Evolutionary conservation across 805 yeast species (phyloP).

Genomic region (Lipomyces spencermartinsiae): DNA sequence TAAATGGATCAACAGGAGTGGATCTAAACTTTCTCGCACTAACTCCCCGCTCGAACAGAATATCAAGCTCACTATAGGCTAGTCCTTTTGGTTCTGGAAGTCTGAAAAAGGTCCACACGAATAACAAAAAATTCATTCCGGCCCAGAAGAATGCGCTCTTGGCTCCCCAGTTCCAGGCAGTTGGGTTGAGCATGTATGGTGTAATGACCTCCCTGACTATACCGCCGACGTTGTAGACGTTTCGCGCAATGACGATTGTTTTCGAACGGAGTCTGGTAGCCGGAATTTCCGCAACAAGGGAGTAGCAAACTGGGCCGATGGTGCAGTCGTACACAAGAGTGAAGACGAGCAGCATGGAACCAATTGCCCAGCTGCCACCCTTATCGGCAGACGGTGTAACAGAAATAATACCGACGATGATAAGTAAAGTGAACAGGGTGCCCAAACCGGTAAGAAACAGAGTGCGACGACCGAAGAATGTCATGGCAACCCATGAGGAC

Average conservation of each 20-base stretch:
- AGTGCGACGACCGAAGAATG: conserved; percentile 22
- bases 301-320: conserved; percentile 53
- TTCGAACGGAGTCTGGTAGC: conserved; percentile 53
- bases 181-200: conserved; percentile 60
- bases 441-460: conserved; percentile 33
- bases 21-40: conserved; percentile 20
- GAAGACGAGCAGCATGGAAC: conserved; percentile 55
- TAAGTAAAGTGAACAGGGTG: conserved; percentile 16
- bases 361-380: conserved; percentile 41
- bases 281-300: conserved; percentile 53
- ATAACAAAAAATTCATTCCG: conserved; percentile 46
- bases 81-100: conserved; percentile 66
- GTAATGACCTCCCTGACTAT: conserved; percentile 38
- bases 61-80: conserved; percentile 66
- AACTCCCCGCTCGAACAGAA: conserved; percentile 49
- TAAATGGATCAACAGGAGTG: conserved; percentile 5
- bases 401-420: conserved; percentile 33
- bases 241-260: conserved; percentile 52
- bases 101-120: conserved; percentile 56
- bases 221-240: conserved; percentile 40
- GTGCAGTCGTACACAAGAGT: conserved; percentile 55
- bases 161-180: conserved; percentile 44
- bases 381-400: conserved; percentile 29
- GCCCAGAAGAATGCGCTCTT: conserved; percentile 42
- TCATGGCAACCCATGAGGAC: conserved; percentile 17